Evolutionary conservation across 2,329 filamentous ascomycete species (phyloP), one percentile per base, ranked within the genome.

Genomic region (Rosellinia necatrix): DNA sequence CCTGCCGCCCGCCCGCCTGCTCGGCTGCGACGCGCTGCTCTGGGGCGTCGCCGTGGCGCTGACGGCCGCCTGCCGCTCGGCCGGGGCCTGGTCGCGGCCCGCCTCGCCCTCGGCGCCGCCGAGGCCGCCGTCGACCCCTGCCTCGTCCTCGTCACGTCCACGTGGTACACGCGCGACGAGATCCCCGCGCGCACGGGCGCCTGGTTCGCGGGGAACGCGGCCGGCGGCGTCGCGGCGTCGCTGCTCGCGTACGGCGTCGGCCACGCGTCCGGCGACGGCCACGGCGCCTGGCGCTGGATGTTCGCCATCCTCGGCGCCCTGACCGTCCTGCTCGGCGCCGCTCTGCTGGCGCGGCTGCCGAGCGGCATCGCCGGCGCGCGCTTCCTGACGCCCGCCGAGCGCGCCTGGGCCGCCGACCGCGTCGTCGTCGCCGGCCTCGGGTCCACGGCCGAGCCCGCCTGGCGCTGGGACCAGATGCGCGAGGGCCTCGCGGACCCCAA

Each of bases 401-500:
- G 76, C 17, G 68, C 69, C n/a, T 74, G 78, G 57, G 80, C 79
- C 0, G 67, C 70, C 6, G 74, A 78, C 25, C 75, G 81, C 27
- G 75, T 79, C 6, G 72, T 78, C 2, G 68, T 79, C 27, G 76
- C 78, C 0, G 81, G 81, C 12, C 82, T 80, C 1, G 83, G 82
- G 0, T 71, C 69, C 13, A 82, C 79, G 0, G 77, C 80, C 27
- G 76, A 78, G 9, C 69, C 76, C 1, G 67, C 62, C 8, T 85
- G 79, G 76, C 75, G 73, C 49, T 78, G 76, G 74, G 71, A 76
- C 2, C 84, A 87, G 63, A 70, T 77, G 24, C 55, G 68, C 4
- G 83, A 86, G 66, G 83, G 81, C 44, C 66, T 86, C 0, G 49
- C 73, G 8, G 84, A 85, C 60, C 81, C 81, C 3, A 85, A 86